Evolutionary conservation across 306 rosid genomes (phyloP), one percentile per base, ranked within the genome.

Genomic region (Hippophae gyantsensis): DNA sequence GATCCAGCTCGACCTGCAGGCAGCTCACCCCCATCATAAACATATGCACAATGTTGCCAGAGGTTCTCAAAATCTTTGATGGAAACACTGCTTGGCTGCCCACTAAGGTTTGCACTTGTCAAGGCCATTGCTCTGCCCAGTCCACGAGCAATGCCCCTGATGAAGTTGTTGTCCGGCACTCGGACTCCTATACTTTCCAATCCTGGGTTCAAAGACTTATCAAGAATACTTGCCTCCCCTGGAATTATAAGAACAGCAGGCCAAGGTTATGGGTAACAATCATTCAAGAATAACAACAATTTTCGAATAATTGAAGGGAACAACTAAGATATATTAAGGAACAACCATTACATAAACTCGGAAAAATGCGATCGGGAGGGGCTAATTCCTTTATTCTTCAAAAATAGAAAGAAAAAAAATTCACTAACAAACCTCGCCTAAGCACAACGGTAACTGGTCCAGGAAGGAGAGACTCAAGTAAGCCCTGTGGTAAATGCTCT

Each of bases 31-130:
- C 90, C 88, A 48, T 88, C 89, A 52, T 84, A 92, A 60, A 92
- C 89, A 62, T 64, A 82, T 5, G 90, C 90, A 72, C 96, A 88
- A 27, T 84, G 95, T 67, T 74, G 80, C 96, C 99, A 92, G 3
- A 85, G 90, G 57, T 64, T 79, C 69, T 82, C 82, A 59, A 92
- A 88, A 77, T 88, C 96, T 38, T 84, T 73, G 59, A 84, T 64
- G 72, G 82, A 73, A 61, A 86, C 88, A 72, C 97, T 92, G 67
- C 96, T 92, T 50, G 85, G 77, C 64, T 85, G 95, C 69, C 99
- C 96, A n/a, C 90, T 92, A 43, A 76, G 74, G 79, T 92, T 92
- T 63, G 99, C 99, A 54, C 96, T 88, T 25, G 99, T 92, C 72
- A 88, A 95, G 60, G 95, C 95, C 65, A 88, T 48, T 9, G 96